These are phyloP conservation scores for Aspergillus novoparasiticus DNA, from an alignment of 2,329 filamentous ascomycete species.

Conservation along the genomic window DNA sequence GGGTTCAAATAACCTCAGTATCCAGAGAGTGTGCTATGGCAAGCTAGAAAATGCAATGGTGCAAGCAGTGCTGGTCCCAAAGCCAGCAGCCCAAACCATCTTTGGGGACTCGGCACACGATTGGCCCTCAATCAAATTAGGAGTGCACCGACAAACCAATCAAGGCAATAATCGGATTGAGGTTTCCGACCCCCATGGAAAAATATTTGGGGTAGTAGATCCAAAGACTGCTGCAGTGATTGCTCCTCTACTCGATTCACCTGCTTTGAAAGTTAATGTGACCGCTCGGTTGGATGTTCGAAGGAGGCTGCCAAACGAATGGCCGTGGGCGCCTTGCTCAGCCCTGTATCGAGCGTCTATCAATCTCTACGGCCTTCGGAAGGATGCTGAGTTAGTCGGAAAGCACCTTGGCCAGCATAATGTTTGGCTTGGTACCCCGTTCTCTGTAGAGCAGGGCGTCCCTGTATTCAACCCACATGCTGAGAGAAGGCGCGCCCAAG, in stretches of 20 bases:
- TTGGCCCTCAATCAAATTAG: slow-evolving; percentile 75
- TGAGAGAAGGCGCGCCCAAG: slow-evolving; percentile 49
- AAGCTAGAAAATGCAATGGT: slow-evolving; percentile 70
- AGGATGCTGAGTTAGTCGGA: slow-evolving; percentile 67
- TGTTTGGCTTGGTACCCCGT: slow-evolving; percentile 68
- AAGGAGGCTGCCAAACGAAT: slow-evolving; percentile 64
- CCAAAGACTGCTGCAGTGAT: slow-evolving; percentile 66
- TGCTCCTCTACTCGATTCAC: slow-evolving; percentile 71
- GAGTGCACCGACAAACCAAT: slow-evolving; percentile 62
- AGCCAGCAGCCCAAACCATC: slow-evolving; percentile 62
- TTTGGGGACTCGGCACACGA: slow-evolving; percentile 55
- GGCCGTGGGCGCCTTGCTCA: slow-evolving; percentile 64
- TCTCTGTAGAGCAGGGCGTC: slow-evolving; percentile 67
- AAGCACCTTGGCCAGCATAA: slow-evolving; percentile 66
- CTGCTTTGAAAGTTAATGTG: slow-evolving; percentile 66
- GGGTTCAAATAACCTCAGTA: slow-evolving; percentile 60
- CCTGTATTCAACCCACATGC: slow-evolving; percentile 77
- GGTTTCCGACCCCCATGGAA: slow-evolving; percentile 70
- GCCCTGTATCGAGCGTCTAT: slow-evolving; percentile 66
- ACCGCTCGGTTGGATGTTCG: slow-evolving; percentile 71
- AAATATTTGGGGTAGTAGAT: slow-evolving; percentile 78
- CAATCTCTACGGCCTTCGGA: slow-evolving; percentile 77
- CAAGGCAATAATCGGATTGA: slow-evolving; percentile 63
- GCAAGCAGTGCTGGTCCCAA: slow-evolving; percentile 70
- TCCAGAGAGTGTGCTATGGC: slow-evolving; percentile 79